These are phyloP conservation scores for Chalaropsis thielavioides DNA, from an alignment of 2,329 filamentous ascomycete genomes.

Conservation along the genomic window DNA sequence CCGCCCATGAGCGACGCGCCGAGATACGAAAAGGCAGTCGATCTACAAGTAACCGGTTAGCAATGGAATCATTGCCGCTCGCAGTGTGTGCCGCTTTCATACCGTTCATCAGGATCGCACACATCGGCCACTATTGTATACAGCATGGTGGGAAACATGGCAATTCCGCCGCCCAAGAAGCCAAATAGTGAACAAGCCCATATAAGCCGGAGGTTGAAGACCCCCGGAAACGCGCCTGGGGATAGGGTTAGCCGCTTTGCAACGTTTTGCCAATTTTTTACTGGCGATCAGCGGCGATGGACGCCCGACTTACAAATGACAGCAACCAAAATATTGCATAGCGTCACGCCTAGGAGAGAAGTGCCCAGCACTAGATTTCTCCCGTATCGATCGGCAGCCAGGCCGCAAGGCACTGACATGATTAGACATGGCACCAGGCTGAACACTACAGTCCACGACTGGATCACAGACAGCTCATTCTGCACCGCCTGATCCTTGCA, in stretches of 20 bases:
- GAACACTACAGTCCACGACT: slow-evolving; percentile 19
- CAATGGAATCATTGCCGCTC: background rate
- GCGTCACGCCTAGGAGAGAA: slow-evolving; percentile 16
- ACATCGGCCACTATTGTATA: slow-evolving; percentile 20
- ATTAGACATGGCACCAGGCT: slow-evolving; percentile 18
- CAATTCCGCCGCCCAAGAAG: slow-evolving; percentile 20
- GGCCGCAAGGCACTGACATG: slow-evolving; percentile 19
- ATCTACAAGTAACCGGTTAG: slow-evolving; percentile 10
- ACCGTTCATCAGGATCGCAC: slow-evolving; percentile 14
- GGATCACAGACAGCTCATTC: slow-evolving; percentile 19
- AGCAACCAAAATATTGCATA: slow-evolving; percentile 12
- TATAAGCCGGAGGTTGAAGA: slow-evolving; percentile 17
- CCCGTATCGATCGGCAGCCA: slow-evolving; percentile 19
- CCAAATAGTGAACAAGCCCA: slow-evolving; percentile 18
- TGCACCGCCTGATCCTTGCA: slow-evolving; percentile 20
- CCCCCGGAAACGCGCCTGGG: slow-evolving; percentile 16
- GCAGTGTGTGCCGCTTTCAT: slow-evolving; percentile 10
- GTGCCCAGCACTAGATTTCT: slow-evolving; percentile 17
- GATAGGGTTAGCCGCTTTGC: background rate
- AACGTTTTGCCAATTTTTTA: background rate
- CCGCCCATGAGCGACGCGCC: slow-evolving; percentile 17
- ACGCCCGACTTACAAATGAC: slow-evolving; percentile 17
- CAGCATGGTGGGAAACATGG: slow-evolving; percentile 19
- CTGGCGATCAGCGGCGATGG: background rate
- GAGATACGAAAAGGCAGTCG: slow-evolving; percentile 19